phyloP scores from a whole-genome alignment of 306 rosid species.

The Quercus cerris region DNA sequence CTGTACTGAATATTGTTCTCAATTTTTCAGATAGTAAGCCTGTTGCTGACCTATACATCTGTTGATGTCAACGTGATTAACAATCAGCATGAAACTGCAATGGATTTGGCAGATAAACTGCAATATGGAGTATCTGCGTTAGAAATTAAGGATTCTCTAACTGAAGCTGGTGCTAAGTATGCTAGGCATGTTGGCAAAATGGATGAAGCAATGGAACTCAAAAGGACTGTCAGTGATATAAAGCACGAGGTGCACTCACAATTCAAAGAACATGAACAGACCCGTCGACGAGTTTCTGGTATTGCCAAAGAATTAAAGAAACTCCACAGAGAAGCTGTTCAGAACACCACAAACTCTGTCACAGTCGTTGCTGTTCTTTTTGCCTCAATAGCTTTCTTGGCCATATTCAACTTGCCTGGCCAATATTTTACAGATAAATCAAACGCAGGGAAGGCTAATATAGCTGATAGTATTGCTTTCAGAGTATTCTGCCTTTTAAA shows the following conservation, averaged over 20 bases:
- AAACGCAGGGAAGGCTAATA: slow-evolving; percentile 57
- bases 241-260: slow-evolving; percentile 93
- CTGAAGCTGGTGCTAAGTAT: slow-evolving; percentile 79
- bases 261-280: slow-evolving; percentile 70
- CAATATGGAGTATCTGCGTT: slow-evolving; percentile 67
- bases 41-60: slow-evolving; percentile 56
- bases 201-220: slow-evolving; percentile 92
- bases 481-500: slow-evolving; percentile 74
- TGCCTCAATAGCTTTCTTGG: slow-evolving; percentile 94
- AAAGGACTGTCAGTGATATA: slow-evolving; percentile 93
- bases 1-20: slow-evolving; percentile 17
- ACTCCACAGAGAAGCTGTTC: slow-evolving; percentile 94
- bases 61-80: slow-evolving; percentile 75
- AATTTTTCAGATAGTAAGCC: slow-evolving; percentile 58
- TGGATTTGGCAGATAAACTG: slow-evolving; percentile 90
- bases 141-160: slow-evolving; percentile 66
- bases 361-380: slow-evolving; percentile 91
- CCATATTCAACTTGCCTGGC: slow-evolving; percentile 95
- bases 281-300: slow-evolving; percentile 85
- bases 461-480: slow-evolving; percentile 60
- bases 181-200: slow-evolving; percentile 78
- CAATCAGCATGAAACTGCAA: slow-evolving; percentile 72
- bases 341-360: slow-evolving; percentile 77
- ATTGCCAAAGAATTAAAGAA: slow-evolving; percentile 92
- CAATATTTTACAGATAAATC: slow-evolving; percentile 35